A percentile compares a stretch with the other conserved stretches of the same genome.
phyloP scores from a whole-genome alignment of 2,329 filamentous ascomycete genomes.

The Cadophora sp. region DNA sequence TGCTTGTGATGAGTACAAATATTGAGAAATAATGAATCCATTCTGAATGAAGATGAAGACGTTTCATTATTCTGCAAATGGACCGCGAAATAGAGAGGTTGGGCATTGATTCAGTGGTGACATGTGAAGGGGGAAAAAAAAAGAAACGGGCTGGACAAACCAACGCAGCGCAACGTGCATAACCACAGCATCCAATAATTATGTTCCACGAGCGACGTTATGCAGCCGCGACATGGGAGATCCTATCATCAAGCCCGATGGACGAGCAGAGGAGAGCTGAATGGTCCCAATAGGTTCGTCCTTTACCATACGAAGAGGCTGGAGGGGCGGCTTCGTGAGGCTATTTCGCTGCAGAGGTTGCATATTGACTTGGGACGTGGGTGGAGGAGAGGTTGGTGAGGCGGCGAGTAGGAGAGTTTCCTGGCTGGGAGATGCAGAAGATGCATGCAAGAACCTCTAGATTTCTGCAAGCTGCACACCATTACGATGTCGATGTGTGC shows the following conservation, averaged over 20 bases:
- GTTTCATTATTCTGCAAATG: no score
- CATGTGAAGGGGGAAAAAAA: constrained; percentile 2
- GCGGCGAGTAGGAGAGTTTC: background rate
- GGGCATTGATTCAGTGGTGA: background rate
- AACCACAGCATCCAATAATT: constrained; percentile 9
- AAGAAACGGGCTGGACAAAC: background rate
- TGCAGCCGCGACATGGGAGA: constrained; percentile 6
- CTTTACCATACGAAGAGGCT: no score
- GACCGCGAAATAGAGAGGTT: background rate
- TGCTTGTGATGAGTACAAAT: background rate
- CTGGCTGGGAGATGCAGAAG: background rate
- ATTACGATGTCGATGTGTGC: background rate
- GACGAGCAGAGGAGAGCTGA: background rate
- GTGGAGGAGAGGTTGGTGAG: background rate
- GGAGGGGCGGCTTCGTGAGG: background rate
- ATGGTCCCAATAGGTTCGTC: background rate
- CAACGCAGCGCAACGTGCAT: background rate
- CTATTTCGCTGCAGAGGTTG: constrained; percentile 9
- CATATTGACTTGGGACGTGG: background rate
- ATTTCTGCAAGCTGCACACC: background rate
- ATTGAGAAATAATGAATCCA: no score
- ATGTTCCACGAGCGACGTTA: constrained; percentile 6
- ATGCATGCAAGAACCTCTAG: background rate
- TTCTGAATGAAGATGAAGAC: no score
- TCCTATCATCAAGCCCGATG: background rate